Evolutionary conservation across 75 land plant species (phyloP), one percentile per base, ranked within the genome.

Genomic region (Selaginella tamariscina): DNA sequence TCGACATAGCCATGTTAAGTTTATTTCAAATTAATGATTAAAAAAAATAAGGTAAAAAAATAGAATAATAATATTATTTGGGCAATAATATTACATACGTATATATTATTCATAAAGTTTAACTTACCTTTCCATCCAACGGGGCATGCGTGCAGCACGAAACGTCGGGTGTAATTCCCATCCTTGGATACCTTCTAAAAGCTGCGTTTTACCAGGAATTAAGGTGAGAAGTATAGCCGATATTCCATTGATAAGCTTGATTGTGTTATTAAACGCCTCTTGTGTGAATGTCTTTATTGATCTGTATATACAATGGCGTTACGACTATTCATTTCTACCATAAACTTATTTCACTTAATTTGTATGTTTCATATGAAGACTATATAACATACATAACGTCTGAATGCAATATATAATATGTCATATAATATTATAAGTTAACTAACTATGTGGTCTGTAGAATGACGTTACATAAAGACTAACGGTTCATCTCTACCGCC

Each of bases 91-190:
- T n/a, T n/a, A n/a, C n/a, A n/a, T n/a, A n/a, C n/a, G n/a, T n/a
- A n/a, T n/a, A n/a, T n/a, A n/a, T n/a, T n/a, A n/a, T 49, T 49
- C 18, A 11, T 49, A 20, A 11, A 49, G 20, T 11, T 49, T 11
- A 59, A 72, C 92, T 77, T 79, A 95, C 99, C 87, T 75, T 54
- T 85, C 99, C 99, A 95, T 95, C 99, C 99, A 95, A 2, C 85
- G 86, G 24, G 96, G 96, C 32, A 94, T 55, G 0, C 89, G 81
- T 60, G 99, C 91, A 29, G 85, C 99, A 24, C 91, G 86, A 27
- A 95, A 77, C 0, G 84, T 83, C 30, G 99, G 99, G 26, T 80
- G 77, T 31, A 95, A 78, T 79, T 95, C 99, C 99, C 99, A 95
- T 59, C 96, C 99, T 49, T 87, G 86, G 23, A 95, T 73, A 2